Evolutionary conservation across 1,284 basidiomycete genomes (phyloP).

Genomic region (Marasmius sp.): DNA sequence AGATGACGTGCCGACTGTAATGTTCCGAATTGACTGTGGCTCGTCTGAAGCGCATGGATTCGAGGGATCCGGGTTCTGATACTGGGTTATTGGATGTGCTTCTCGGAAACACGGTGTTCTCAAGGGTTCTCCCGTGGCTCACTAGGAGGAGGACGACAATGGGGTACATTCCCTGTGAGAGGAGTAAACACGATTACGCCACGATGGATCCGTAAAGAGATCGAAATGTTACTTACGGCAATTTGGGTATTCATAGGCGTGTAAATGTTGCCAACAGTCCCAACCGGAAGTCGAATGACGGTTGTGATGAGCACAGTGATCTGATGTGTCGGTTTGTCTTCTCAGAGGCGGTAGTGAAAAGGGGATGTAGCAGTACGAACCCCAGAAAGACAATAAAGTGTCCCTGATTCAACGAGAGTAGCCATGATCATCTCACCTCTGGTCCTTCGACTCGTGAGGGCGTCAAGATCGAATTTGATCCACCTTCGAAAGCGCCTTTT

Average conservation of each 20-base stretch:
- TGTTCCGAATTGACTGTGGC: too few relatives aligned
- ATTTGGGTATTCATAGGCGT: not conserved
- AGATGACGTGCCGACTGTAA: too few relatives aligned
- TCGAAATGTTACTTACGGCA: not conserved
- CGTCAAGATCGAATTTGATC: not conserved
- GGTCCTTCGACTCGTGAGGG: not conserved
- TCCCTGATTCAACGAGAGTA: conserved; percentile 21
- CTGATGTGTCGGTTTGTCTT: not conserved
- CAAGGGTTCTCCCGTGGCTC: not conserved
- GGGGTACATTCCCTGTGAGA: not conserved
- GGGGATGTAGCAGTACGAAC: conserved; percentile 6
- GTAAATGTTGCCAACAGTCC: not conserved
- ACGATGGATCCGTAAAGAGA: not conserved
- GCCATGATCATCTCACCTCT: conserved; percentile 15
- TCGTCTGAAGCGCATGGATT: not conserved
- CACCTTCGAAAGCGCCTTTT: conserved; percentile 4
- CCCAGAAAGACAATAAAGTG: conserved; percentile 20
- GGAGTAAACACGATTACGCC: not conserved
- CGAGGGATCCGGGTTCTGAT: not conserved
- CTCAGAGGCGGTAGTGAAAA: not conserved
- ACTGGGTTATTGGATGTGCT: not conserved
- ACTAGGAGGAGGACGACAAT: not conserved
- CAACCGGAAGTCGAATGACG: not conserved
- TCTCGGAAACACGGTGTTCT: not conserved
- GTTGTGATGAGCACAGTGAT: not conserved